Percentiles rank a stretch among this genome's conserved stretches.
Conservation (phyloP, 352 stramenopile species). For the Albugo laibachii region DNA sequence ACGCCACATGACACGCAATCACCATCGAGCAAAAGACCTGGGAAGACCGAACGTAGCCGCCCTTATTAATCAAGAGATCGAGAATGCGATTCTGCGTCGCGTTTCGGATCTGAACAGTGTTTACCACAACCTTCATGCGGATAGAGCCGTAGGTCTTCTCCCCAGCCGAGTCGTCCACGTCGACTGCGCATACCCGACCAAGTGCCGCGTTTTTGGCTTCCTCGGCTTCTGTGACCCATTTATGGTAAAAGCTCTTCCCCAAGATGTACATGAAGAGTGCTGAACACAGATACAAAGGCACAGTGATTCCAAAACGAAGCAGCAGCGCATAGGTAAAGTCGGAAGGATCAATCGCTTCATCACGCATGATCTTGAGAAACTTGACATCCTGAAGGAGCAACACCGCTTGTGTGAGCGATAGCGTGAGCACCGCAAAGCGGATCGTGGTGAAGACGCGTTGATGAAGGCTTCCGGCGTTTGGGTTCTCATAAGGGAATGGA, state of each 20-base stretch:
- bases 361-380: slow-evolving; percentile 42
- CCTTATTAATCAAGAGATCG: slow-evolving; percentile 44
- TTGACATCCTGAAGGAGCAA: slow-evolving; percentile 61
- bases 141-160: slow-evolving; percentile 1
- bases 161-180: slow-evolving; percentile 7
- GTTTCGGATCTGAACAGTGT: slow-evolving; percentile 21
- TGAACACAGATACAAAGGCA: slow-evolving; percentile 45
- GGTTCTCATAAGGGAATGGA: slow-evolving; percentile 65
- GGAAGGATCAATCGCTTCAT: slow-evolving; percentile 20
- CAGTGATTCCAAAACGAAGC: slow-evolving; percentile 43
- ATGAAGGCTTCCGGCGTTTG: slow-evolving; percentile 53
- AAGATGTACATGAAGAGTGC: slow-evolving; percentile 64
- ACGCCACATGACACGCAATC: slow-evolving; percentile 42
- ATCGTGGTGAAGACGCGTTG: slow-evolving; percentile 51
- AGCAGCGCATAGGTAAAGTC: slow-evolving; percentile 41
- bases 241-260: slow-evolving; percentile 45
- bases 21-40: slow-evolving; percentile 57
- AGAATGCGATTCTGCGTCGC: slow-evolving; percentile 28
- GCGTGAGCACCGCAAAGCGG: slow-evolving; percentile 45
- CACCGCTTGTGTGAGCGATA: slow-evolving; percentile 53
- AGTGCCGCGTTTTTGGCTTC: slow-evolving; percentile 38
- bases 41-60: slow-evolving; percentile 57
- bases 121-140: slow-evolving; percentile 23
- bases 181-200: background rate
- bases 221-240: slow-evolving; percentile 44